Conservation (phyloP, 2,329 filamentous ascomycete genomes). For the Chaetomiaceae sp. region DNA sequence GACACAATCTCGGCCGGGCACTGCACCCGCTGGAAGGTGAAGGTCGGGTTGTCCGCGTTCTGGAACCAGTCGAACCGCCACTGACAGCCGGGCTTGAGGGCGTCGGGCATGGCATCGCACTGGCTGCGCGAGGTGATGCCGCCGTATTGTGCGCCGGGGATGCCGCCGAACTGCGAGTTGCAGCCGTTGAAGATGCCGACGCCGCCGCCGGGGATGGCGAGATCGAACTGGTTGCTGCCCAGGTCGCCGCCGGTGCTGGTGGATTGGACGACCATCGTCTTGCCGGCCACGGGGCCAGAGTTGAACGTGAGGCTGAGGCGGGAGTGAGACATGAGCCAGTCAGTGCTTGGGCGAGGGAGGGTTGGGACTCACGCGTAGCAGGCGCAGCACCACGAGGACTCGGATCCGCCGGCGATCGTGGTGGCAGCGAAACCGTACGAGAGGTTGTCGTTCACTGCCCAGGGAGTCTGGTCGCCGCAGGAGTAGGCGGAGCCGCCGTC, state of each 20-base stretch:
- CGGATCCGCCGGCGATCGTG: conserved; percentile 46
- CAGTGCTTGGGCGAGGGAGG: too few relatives aligned
- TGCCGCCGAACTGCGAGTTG: conserved; percentile 39
- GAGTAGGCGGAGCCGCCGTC: conserved; percentile 48
- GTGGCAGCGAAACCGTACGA: conserved; percentile 62
- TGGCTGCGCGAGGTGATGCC: conserved; percentile 37
- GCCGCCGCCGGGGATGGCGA: conserved; percentile 51
- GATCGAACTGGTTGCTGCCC: conserved; percentile 52
- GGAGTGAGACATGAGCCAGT: too few relatives aligned
- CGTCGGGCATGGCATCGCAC: conserved; percentile 39
- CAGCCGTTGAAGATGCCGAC: conserved; percentile 51
- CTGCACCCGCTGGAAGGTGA: conserved; percentile 41
- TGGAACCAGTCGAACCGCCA: conserved; percentile 51
- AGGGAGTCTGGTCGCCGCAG: conserved; percentile 57
- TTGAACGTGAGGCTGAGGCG: conserved; percentile 45
- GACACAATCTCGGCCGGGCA: conserved; percentile 26
- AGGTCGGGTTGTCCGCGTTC: conserved; percentile 42
- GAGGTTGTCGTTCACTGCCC: conserved; percentile 51
- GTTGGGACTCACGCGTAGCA: conserved; percentile 52
- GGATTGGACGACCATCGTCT: conserved; percentile 58
- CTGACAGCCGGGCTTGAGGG: conserved; percentile 42
- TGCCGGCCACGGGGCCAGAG: conserved; percentile 46
- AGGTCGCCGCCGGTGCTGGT: conserved; percentile 58
- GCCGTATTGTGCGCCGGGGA: conserved; percentile 40
- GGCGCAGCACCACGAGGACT: conserved; percentile 59